A percentile compares a stretch with the other conserved stretches of the same genome.
Conservation (phyloP, 164 flowering plant genomes). For the Macadamia tetraphylla region DNA sequence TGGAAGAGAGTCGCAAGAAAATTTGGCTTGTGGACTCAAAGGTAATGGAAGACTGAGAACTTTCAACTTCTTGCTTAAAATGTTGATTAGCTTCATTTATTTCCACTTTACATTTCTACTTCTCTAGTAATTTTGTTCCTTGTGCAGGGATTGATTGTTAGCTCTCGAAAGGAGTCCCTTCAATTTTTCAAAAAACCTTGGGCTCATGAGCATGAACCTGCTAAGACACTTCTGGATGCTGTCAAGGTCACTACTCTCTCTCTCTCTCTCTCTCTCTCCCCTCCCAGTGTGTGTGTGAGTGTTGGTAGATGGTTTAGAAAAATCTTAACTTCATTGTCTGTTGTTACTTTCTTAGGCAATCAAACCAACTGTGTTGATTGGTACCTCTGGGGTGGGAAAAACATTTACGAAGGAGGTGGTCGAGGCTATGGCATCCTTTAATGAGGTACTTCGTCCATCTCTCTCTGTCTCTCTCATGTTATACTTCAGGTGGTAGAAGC, state of each 20-base stretch:
- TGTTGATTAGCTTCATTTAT: not conserved
- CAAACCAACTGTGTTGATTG: slow-evolving; percentile 83
- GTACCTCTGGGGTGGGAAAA: slow-evolving; percentile 81
- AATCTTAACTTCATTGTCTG: slow-evolving; percentile 3
- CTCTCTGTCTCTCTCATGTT: slow-evolving; percentile 2
- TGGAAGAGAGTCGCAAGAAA: slow-evolving; percentile 47
- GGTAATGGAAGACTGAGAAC: slow-evolving; percentile 29
- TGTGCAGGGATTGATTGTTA: slow-evolving; percentile 64
- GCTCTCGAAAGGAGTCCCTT: slow-evolving; percentile 59
- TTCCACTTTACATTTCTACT: not conserved
- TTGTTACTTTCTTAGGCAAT: slow-evolving; percentile 38
- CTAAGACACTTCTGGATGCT: slow-evolving; percentile 43
- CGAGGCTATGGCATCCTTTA: slow-evolving; percentile 76
- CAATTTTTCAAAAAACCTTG: slow-evolving; percentile 80
- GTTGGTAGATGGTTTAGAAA: not conserved
- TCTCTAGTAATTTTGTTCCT: not conserved
- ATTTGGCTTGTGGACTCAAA: slow-evolving; percentile 96
- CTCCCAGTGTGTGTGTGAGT: slow-evolving; percentile 5
- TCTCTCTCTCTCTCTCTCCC: not conserved
- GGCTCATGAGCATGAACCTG: slow-evolving; percentile 83
- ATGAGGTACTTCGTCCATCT: slow-evolving; percentile 45
- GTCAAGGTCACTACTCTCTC: slow-evolving; percentile 41
- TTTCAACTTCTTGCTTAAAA: not conserved
- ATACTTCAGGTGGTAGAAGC: not conserved
- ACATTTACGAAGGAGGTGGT: slow-evolving; percentile 80